These are phyloP conservation scores for Fraxinus nigra DNA, from an alignment of 305 asterid genomes.

Conservation along the genomic window DNA sequence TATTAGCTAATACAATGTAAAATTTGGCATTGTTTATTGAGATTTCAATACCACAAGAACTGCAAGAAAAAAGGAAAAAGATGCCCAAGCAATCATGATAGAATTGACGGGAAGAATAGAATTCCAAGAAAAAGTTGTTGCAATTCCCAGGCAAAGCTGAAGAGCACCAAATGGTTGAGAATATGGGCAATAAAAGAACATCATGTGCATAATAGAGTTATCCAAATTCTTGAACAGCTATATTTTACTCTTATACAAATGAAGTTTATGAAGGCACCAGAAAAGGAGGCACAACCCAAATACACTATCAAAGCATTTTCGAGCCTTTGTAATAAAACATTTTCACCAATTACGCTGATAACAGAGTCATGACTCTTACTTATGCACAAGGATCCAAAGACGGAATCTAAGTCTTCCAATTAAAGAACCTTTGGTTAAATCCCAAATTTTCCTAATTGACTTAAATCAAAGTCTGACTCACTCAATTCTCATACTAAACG, in stretches of 20 bases:
- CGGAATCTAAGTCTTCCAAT: not conserved
- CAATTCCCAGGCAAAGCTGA: not conserved
- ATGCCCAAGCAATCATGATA: not conserved
- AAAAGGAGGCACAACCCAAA: not conserved
- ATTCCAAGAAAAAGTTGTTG: conserved; percentile 18
- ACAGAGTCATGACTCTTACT: not conserved
- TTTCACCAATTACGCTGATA: not conserved
- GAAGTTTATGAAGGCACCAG: not conserved
- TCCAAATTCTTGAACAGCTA: not conserved
- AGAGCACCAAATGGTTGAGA: conserved; percentile 16
- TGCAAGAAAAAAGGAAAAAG: not conserved
- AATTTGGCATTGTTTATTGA: not conserved
- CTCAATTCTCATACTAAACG: not conserved
- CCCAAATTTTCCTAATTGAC: not conserved
- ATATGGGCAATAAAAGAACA: conserved; percentile 4
- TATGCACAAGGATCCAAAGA: not conserved
- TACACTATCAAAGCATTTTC: not conserved
- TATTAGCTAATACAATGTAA: conserved; percentile 10
- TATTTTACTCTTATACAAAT: not conserved
- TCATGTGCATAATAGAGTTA: not conserved
- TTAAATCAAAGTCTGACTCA: not conserved
- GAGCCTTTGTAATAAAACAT: not conserved
- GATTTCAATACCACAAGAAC: conserved; percentile 7
- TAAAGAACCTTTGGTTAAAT: not conserved
- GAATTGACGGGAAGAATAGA: conserved; percentile 4